Conservation (phyloP, 202 grass and related monocot species). For the Setaria italica region DNA sequence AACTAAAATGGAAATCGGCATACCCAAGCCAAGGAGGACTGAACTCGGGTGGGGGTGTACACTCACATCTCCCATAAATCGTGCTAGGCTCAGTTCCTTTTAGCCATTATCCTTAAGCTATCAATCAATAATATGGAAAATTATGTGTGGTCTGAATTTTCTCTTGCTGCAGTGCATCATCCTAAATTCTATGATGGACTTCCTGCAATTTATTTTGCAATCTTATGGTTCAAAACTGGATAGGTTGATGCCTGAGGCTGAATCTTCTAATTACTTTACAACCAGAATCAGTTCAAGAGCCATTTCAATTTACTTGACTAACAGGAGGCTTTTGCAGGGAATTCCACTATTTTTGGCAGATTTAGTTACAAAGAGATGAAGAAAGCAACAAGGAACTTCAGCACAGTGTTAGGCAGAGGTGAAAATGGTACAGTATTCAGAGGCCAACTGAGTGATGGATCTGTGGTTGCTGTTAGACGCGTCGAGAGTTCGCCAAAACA, state of each 20-base stretch:
- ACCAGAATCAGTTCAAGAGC: slow-evolving; percentile 1
- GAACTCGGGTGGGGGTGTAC: not conserved
- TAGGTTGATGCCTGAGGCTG: slow-evolving; percentile 10
- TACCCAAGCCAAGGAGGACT: not conserved
- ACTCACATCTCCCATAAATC: not conserved
- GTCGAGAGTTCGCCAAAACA: slow-evolving; percentile 60
- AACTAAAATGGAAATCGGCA: not conserved
- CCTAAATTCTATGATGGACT: slow-evolving; percentile 7
- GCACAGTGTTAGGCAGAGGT: slow-evolving; percentile 58
- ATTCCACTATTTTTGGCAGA: slow-evolving; percentile 64
- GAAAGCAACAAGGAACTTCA: slow-evolving; percentile 84
- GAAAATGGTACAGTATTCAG: slow-evolving; percentile 70
- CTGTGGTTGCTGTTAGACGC: slow-evolving; percentile 67
- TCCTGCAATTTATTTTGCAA: slow-evolving; percentile 6
- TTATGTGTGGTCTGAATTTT: not conserved
- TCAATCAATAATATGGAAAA: slow-evolving; percentile 20
- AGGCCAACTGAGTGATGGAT: slow-evolving; percentile 80
- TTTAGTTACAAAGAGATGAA: slow-evolving; percentile 84
- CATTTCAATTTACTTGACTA: slow-evolving; percentile 39
- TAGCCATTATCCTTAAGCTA: slow-evolving; percentile 12
- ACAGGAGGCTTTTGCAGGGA: slow-evolving; percentile 63
- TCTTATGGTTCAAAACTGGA: slow-evolving; percentile 13
- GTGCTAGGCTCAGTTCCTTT: not conserved
- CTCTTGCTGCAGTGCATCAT: not conserved
- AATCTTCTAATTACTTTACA: slow-evolving; percentile 26